Conservation (phyloP, 2,329 filamentous ascomycete genomes). For the Neonectria punicea region DNA sequence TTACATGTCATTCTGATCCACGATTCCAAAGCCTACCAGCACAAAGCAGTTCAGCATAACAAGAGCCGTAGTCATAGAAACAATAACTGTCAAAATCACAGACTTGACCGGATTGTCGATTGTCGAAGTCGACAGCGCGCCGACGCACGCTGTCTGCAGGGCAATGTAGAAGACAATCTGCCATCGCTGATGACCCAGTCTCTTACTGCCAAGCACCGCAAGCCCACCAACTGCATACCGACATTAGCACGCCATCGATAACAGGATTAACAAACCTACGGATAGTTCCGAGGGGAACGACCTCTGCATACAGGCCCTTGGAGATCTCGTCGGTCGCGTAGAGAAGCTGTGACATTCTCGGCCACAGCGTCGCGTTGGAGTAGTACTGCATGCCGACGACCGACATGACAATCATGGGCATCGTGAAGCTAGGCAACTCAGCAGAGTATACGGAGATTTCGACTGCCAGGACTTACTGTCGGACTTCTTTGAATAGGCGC, state of each 20-base stretch:
- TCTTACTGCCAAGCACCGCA: slow-evolving; percentile 14
- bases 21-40: slow-evolving; percentile 25
- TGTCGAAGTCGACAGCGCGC: slow-evolving; percentile 11
- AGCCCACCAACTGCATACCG: slow-evolving; percentile 20
- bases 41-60: slow-evolving; percentile 26
- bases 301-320: slow-evolving; percentile 15
- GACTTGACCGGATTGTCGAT: slow-evolving; percentile 25
- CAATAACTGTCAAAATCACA: slow-evolving; percentile 14
- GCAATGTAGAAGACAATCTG: slow-evolving; percentile 21
- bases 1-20: slow-evolving; percentile 25
- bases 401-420: slow-evolving; percentile 21
- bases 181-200: slow-evolving; percentile 22
- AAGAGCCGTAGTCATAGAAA: slow-evolving; percentile 24
- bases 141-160: slow-evolving; percentile 18
- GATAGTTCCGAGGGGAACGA: slow-evolving; percentile 20
- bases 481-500: slow-evolving; percentile 19
- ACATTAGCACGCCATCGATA: no score
- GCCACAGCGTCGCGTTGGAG: slow-evolving; percentile 20
- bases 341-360: slow-evolving; percentile 17
- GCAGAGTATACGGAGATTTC: background rate
- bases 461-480: slow-evolving; percentile 3
- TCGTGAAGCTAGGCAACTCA: slow-evolving; percentile 11
- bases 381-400: slow-evolving; percentile 25
- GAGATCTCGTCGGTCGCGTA: slow-evolving; percentile 22
- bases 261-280: background rate